Evolutionary conservation across 345 rosid species (phyloP).

Genomic region (Brassica incana): DNA sequence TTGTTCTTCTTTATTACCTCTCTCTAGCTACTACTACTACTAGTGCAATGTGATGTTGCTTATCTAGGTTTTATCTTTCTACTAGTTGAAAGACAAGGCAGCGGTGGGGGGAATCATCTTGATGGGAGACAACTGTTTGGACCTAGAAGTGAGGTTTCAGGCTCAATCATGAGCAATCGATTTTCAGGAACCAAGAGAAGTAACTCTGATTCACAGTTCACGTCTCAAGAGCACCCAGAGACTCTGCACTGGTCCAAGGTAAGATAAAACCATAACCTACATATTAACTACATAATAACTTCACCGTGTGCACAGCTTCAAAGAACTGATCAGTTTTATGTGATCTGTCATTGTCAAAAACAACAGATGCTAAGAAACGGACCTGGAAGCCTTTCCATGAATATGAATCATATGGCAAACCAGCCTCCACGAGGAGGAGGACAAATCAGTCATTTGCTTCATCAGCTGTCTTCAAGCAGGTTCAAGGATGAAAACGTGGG

Average conservation of each 20-base stretch:
- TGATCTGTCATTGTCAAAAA: slow-evolving; percentile 17
- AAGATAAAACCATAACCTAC: background rate
- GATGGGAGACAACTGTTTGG: slow-evolving; percentile 84
- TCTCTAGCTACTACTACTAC: background rate
- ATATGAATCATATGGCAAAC: slow-evolving; percentile 36
- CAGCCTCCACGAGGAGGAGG: slow-evolving; percentile 56
- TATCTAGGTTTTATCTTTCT: background rate
- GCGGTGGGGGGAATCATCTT: slow-evolving; percentile 57
- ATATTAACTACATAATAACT: slow-evolving; percentile 39
- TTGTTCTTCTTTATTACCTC: slow-evolving; percentile 15
- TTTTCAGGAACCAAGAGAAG: slow-evolving; percentile 72
- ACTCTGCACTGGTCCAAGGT: slow-evolving; percentile 82
- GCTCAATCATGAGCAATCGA: slow-evolving; percentile 64
- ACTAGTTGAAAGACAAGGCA: slow-evolving; percentile 45
- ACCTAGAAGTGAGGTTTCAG: slow-evolving; percentile 70
- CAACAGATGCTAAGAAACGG: slow-evolving; percentile 66
- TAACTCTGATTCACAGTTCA: slow-evolving; percentile 67
- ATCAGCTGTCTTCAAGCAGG: slow-evolving; percentile 62
- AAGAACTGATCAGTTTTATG: background rate
- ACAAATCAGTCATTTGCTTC: slow-evolving; percentile 63
- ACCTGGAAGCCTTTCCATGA: slow-evolving; percentile 47
- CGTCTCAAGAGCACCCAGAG: slow-evolving; percentile 69
- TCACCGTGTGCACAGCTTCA: slow-evolving; percentile 13
- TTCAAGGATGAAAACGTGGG: slow-evolving; percentile 50
- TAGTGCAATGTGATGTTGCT: slow-evolving; percentile 4